phyloP scores from a whole-genome alignment of 192 early-diverging fungal species.

The Coemansia sp. region DNA sequence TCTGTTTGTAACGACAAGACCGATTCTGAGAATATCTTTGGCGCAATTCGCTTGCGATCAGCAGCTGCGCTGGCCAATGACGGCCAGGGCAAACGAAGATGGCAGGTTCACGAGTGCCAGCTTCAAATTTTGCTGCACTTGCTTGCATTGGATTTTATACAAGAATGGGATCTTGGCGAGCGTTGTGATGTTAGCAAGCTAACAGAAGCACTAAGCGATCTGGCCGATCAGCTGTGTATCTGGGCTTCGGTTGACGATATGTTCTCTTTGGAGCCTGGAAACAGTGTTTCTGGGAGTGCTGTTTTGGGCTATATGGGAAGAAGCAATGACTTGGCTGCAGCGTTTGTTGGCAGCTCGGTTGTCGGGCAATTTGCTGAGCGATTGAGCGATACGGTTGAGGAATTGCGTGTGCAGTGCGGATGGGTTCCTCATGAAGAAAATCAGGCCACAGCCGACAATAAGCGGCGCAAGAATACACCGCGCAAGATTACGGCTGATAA shows the following conservation, averaged over 20 bases:
- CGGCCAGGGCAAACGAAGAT: conserved; percentile 8
- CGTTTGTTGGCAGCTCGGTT: conserved; percentile 36
- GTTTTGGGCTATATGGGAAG: neutral
- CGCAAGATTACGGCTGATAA: conserved; percentile 24
- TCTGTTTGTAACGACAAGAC: conserved; percentile 10
- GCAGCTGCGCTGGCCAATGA: neutral
- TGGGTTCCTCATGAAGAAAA: conserved; percentile 28
- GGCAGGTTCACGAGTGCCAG: conserved; percentile 47
- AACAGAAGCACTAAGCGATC: conserved; percentile 24
- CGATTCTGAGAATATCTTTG: neutral
- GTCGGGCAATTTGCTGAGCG: conserved; percentile 20
- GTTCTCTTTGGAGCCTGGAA: neutral
- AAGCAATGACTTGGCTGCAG: conserved; percentile 29
- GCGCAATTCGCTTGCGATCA: conserved; percentile 7
- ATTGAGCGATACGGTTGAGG: conserved; percentile 37
- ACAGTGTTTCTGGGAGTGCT: neutral
- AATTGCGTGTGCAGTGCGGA: conserved; percentile 48
- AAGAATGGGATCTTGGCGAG: neutral
- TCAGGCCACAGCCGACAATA: conserved; percentile 8
- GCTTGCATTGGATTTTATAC: conserved; percentile 17
- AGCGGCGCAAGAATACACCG: conserved; percentile 48
- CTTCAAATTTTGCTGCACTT: conserved; percentile 47
- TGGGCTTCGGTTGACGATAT: conserved; percentile 46
- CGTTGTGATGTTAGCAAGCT: neutral
- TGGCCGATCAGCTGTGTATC: conserved; percentile 41